phyloP scores from a whole-genome alignment of 352 stramenopile species.

The Elongisporangium prolatum region DNA sequence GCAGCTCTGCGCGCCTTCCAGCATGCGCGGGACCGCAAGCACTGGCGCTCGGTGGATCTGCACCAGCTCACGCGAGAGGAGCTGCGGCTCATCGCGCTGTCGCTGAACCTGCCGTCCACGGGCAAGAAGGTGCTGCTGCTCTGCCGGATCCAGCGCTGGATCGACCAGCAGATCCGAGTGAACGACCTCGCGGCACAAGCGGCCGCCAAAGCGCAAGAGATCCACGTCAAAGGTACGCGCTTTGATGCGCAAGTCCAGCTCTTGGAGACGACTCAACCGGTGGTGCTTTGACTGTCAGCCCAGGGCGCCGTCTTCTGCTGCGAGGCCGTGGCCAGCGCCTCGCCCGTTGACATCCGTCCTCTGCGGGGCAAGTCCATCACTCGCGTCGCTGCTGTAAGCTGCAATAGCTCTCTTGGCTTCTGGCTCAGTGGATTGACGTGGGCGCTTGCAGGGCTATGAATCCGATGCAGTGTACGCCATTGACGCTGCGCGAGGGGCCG shows the following conservation, averaged over 20 bases:
- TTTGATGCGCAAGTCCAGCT: not conserved
- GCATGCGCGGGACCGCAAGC: conserved; percentile 35
- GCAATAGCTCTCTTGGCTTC: not conserved
- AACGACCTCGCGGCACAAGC: conserved; percentile 58
- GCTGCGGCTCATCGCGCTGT: conserved; percentile 51
- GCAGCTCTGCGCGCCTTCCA: conserved; percentile 45
- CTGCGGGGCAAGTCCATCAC: conserved; percentile 62
- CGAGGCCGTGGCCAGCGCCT: conserved; percentile 29
- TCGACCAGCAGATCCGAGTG: conserved; percentile 56
- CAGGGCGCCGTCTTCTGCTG: conserved; percentile 72
- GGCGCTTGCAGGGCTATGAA: conserved; percentile 36
- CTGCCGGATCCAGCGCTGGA: conserved; percentile 66
- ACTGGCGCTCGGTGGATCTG: conserved; percentile 59
- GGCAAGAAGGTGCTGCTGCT: conserved; percentile 78
- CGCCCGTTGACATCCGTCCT: conserved; percentile 51
- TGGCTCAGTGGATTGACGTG: conserved; percentile 6
- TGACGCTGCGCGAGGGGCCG: conserved; percentile 38
- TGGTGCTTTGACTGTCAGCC: conserved; percentile 11
- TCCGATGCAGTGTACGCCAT: conserved; percentile 70
- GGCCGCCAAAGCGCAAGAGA: conserved; percentile 46
- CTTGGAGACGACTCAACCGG: not conserved
- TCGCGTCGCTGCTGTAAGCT: conserved; percentile 46
- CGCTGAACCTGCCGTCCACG: conserved; percentile 64
- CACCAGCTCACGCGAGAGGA: conserved; percentile 54
- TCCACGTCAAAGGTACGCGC: conserved; percentile 36